Evolutionary conservation across 2,329 filamentous ascomycete species (phyloP), one percentile per base, ranked within the genome.

Genomic region (Fusarium dimerum): DNA sequence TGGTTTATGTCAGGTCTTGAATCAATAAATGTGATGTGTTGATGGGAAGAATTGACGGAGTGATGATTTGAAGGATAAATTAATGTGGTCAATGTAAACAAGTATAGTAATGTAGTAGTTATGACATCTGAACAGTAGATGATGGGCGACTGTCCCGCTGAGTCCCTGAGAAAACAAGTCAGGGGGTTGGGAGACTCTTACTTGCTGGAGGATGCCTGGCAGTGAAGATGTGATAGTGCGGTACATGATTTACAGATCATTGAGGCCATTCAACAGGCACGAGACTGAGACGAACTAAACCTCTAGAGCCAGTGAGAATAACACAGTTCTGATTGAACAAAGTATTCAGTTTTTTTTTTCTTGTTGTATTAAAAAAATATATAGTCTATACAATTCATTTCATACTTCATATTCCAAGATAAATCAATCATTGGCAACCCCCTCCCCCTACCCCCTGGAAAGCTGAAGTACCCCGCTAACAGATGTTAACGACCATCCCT

Each of bases 391-490:
- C 20, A 26, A 7, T 26, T 26, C 20, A 26, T 26, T 26, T 26
- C 20, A 26, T 26, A 26, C 20, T 26, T 26, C 20, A 26, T 26
- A 26, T 46, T 46, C 45, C 44, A 41, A 44, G 43, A 34, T 26
- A 44, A 42, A 34, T 26, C 46, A 46, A 13, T 43, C 12, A 39
- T 13, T 39, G 20, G 12, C 36, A 48, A 51, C 48, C 13, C 50
- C 15, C 36, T 42, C 9, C 18, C 44, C 38, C 29, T 54, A 43
- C 18, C 26, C 38, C 47, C 38, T 20, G 3, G 42, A 17, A 38
- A 38, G 12, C n/a, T 6, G 11, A 55, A 43, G 67, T 69, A 66
- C 57, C 55, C 51, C 55, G 42, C 56, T 67, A 69, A 56, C 66
- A 62, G 15, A 36, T 60, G 39, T 51, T 66, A 64, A 68, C 64